Base-by-base conservation (phyloP, 306 rosid genomes). In the Cicer pinnatifidum region DNA sequence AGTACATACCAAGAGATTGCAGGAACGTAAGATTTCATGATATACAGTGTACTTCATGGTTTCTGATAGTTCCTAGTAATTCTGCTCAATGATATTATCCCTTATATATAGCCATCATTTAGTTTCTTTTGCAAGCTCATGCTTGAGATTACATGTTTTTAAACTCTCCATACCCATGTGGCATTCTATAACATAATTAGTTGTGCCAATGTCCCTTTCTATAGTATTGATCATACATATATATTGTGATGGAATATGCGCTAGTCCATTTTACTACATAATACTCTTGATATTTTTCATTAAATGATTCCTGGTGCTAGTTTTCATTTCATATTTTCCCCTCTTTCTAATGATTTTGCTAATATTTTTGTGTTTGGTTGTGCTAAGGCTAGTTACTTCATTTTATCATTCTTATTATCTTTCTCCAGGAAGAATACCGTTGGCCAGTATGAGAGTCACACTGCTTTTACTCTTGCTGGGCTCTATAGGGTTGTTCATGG, bases 1-100 rank as follows among this genome's bases (percentile, higher is more conserved):
- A 63, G 97, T 78, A 91, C 98, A 63, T 93, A 88, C 81, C 98
- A 93, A 76, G 97, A 93, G 91, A 93, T 93, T 83, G 97, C 98
- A 9, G 97, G 98, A 83, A 82, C 96, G 91, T 84, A 89, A 71
- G 97, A 82, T 62, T 28, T 77, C 40, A 15, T 39, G 37, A 39
- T 59, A 48, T 20, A 33, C 10, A 43, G 50, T 48, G 48, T 37
- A 64, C 50, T 44, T 53, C 11, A 17, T 43, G 67, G 41, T 71
- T 48, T 61, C 8, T 64, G 33, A 38, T 41, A 2, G 48, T 13
- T 17, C 40, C 38, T n/a, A 3, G 15, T 53, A 45, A 33, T 58
- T 54, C 11, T 23, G 39, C 71, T 33, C 9, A 9, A 17, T 71
- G 15, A 9, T 47, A n/a, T 40, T 64, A 17, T 54, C 58, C 6